Evolutionary conservation across 2,329 filamentous ascomycete genomes (phyloP).

Genomic region (Curvularia lunata): DNA sequence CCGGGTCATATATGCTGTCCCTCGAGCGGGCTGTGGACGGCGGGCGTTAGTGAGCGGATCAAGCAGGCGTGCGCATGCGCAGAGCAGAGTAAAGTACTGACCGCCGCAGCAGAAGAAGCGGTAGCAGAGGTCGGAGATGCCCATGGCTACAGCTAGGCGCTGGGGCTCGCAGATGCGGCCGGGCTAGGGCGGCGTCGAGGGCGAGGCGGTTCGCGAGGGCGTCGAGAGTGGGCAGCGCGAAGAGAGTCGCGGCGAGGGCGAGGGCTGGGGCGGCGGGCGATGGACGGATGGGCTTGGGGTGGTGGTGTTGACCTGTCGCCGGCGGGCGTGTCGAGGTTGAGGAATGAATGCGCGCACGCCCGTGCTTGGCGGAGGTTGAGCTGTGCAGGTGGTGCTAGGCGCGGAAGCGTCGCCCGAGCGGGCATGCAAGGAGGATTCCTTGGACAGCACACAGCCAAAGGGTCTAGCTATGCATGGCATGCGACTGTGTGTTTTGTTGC

Average conservation of each 20-base stretch:
- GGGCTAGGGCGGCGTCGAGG: conserved; percentile 8
- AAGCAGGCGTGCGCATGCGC: not conserved
- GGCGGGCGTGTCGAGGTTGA: conserved; percentile 10
- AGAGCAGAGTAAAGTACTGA: conserved; percentile 33
- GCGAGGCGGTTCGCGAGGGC: not conserved
- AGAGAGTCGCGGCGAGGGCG: not conserved
- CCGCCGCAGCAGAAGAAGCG: conserved; percentile 48
- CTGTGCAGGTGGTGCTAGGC: conserved; percentile 9
- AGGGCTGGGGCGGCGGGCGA: conserved; percentile 16
- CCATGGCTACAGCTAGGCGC: conserved; percentile 37
- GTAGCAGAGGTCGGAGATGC: conserved; percentile 44
- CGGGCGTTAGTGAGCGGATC: conserved; percentile 27
- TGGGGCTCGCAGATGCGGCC: conserved; percentile 34
- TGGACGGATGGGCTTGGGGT: conserved; percentile 13
- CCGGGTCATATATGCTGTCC: conserved; percentile 59
- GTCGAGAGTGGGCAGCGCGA: too few relatives aligned
- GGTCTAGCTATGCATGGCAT: too few relatives aligned
- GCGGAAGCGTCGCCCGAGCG: conserved; percentile 15
- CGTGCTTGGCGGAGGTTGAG: conserved; percentile 14
- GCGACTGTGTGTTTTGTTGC: too few relatives aligned
- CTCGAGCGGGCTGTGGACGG: conserved; percentile 51
- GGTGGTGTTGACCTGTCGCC: conserved; percentile 12
- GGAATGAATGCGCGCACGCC: conserved; percentile 4
- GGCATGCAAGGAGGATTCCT: too few relatives aligned
- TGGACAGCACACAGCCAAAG: too few relatives aligned